A percentile compares a stretch with the other conserved stretches of the same genome.
phyloP scores from a whole-genome alignment of 2,329 filamentous ascomycete genomes.

The Clarireedia sp. region DNA sequence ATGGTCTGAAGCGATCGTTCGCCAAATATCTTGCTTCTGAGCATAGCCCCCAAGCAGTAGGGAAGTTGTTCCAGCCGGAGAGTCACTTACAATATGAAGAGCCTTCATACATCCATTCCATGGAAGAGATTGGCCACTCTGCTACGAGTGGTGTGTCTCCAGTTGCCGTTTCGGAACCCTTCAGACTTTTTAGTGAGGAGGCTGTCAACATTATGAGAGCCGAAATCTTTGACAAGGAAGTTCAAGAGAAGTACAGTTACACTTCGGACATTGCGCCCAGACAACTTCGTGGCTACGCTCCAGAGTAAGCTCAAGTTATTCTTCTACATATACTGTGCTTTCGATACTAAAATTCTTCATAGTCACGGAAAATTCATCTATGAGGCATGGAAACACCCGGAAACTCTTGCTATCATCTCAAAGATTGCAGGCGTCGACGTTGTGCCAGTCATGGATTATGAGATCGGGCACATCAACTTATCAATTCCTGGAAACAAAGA shows the following conservation, averaged over 20 bases:
- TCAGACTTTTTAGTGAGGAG: slow-evolving; percentile 53
- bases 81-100: slow-evolving; percentile 48
- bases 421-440: slow-evolving; percentile 51
- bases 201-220: slow-evolving; percentile 53
- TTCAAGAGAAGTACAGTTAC: slow-evolving; percentile 48
- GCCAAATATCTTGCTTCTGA: slow-evolving; percentile 27
- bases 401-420: slow-evolving; percentile 45
- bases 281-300: slow-evolving; percentile 47
- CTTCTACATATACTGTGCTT: slow-evolving; percentile 1
- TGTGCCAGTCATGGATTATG: slow-evolving; percentile 47
- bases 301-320: slow-evolving; percentile 37
- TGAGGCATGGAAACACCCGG: slow-evolving; percentile 50
- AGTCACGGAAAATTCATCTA: slow-evolving; percentile 59
- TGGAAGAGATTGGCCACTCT: slow-evolving; percentile 52
- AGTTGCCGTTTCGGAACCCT: slow-evolving; percentile 57
- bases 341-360: slow-evolving; percentile 9
- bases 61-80: slow-evolving; percentile 41
- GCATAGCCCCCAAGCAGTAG: slow-evolving; percentile 19
- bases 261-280: slow-evolving; percentile 51
- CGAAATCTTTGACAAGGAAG: slow-evolving; percentile 51
- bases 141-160: slow-evolving; percentile 51
- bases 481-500: slow-evolving; percentile 31
- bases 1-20: slow-evolving; percentile 28
- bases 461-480: slow-evolving; percentile 52
- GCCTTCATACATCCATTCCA: slow-evolving; percentile 45